These are phyloP conservation scores for Eimeria maxima DNA, from an alignment of 169 alveolate genomes.

Conservation along the genomic window DNA sequence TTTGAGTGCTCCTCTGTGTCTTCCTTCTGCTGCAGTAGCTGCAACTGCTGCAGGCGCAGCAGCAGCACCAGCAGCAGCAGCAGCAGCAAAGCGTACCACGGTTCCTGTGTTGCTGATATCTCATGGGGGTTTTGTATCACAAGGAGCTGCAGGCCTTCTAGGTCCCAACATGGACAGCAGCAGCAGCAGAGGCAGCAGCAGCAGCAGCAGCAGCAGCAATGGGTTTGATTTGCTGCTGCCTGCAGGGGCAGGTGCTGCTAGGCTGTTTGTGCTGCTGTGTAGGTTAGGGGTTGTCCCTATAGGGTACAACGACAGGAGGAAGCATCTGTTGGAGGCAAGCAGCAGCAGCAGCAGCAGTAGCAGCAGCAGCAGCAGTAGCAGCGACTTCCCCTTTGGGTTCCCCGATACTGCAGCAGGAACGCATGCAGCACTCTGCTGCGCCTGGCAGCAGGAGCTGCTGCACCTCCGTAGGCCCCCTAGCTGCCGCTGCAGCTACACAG, in stretches of 20 bases:
- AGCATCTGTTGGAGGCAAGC: constrained; percentile 46
- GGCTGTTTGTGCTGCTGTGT: constrained; percentile 72
- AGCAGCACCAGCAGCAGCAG: background rate
- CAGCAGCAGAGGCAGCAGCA: constrained; percentile 9
- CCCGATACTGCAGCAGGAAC: constrained; percentile 65
- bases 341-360: constrained; percentile 10
- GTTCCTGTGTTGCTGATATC: constrained; percentile 35
- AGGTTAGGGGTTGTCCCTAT: constrained; percentile 44
- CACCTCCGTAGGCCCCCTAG: constrained; percentile 61
- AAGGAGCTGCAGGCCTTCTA: background rate
- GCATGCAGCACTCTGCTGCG: constrained; percentile 50
- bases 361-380: background rate
- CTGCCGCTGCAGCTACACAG: constrained; percentile 55
- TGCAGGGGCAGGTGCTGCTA: constrained; percentile 8
- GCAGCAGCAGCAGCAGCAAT: background rate
- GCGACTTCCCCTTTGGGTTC: constrained; percentile 25
- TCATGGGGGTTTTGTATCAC: background rate
- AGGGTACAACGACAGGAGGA: constrained; percentile 46
- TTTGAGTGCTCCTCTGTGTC: too few species aligned
- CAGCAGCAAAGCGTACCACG: background rate
- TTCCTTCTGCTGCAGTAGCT: constrained; percentile 25
- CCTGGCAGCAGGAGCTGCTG: constrained; percentile 67
- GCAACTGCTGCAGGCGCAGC: background rate
- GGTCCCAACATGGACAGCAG: background rate
- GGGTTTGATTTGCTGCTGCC: constrained; percentile 14